phyloP scores from a whole-genome alignment of 2,329 filamentous ascomycete species.

The Chaetomiaceae sp. region DNA sequence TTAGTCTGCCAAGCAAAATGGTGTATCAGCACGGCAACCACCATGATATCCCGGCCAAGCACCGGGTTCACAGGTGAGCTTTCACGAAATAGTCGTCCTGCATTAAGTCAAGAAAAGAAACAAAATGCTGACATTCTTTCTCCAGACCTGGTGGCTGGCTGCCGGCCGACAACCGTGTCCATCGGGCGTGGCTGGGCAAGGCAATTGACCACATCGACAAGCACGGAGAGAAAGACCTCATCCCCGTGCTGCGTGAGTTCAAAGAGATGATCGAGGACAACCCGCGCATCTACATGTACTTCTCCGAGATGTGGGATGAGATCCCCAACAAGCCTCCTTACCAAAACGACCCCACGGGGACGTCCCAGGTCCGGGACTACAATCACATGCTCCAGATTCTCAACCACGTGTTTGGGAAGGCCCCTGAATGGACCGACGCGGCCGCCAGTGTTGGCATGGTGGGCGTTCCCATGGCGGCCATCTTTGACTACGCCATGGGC shows the following conservation, averaged over 20 bases:
- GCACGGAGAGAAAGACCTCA: slow-evolving; percentile 43
- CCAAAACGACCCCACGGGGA: slow-evolving; percentile 55
- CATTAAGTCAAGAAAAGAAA: too few relatives aligned
- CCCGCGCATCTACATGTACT: slow-evolving; percentile 61
- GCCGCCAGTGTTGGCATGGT: slow-evolving; percentile 49
- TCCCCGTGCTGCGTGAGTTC: slow-evolving; percentile 61
- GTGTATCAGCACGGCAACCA: slow-evolving; percentile 47
- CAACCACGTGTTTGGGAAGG: slow-evolving; percentile 52
- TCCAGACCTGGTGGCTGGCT: slow-evolving; percentile 55
- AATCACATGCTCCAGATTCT: slow-evolving; percentile 61
- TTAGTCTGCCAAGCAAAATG: slow-evolving; percentile 32
- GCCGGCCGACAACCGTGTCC: slow-evolving; percentile 56
- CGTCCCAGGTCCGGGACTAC: slow-evolving; percentile 60
- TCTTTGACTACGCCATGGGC: slow-evolving; percentile 54
- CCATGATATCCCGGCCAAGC: slow-evolving; percentile 46
- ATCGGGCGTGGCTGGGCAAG: slow-evolving; percentile 57
- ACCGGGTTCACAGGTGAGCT: slow-evolving; percentile 42
- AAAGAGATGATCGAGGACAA: slow-evolving; percentile 60
- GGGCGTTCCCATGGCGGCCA: slow-evolving; percentile 48
- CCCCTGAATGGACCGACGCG: slow-evolving; percentile 47
- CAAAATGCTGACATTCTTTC: background rate
- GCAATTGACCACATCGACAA: slow-evolving; percentile 52
- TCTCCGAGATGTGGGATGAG: slow-evolving; percentile 64
- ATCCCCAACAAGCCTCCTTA: slow-evolving; percentile 59
- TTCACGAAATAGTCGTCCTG: background rate